Evolutionary conservation across 2,329 filamentous ascomycete genomes (phyloP), one percentile per base, ranked within the genome.

Genomic region (Xylaria sp.): DNA sequence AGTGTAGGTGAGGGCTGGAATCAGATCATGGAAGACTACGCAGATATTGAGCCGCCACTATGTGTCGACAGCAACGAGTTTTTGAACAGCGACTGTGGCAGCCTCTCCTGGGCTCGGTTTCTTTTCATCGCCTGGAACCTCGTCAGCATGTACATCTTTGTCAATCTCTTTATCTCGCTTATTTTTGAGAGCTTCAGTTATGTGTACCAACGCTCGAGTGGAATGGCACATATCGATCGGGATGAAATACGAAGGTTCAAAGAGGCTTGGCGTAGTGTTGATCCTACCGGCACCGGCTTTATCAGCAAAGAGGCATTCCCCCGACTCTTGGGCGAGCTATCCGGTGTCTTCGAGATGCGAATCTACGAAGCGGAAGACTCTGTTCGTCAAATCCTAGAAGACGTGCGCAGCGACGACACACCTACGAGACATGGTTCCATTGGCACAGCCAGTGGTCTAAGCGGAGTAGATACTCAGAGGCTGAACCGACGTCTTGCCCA

Each of bases 141-240:
- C 66, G 83, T 99, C 73, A 97, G 93, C 89, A 99, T 99, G 94
- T 99, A 99, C 75, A 96, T 99, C 67, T 99, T 99, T 68, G 93
- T 97, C 69, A 97, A 93, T 68, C 77, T 99, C 69, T 99, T 99
- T 72, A 93, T 99, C 54, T 99, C 94, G 44, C 86, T 99, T 71
- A 99, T 99, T 64, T 99, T 95, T 75, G 94, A 99, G 77, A 97
- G 92, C 74, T 99, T 99, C 80, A 96, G 92, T 71, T 99, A 99
- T 68, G 94, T 99, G 60, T 99, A 97, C 71, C 95, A 99, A 75
- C 86, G 92, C 59, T 97, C 93, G 56, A 96, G 90, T 67, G 91
- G 92, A n/a, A 82, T 97, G 64, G 91, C 90, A 5, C 88, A 90
- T 57, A 88, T 99, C 65, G 95, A 91, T 66, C 84, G 94, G 61